phyloP scores from a whole-genome alignment of 2,329 filamentous ascomycete genomes.

The Calonectria fujianensis region DNA sequence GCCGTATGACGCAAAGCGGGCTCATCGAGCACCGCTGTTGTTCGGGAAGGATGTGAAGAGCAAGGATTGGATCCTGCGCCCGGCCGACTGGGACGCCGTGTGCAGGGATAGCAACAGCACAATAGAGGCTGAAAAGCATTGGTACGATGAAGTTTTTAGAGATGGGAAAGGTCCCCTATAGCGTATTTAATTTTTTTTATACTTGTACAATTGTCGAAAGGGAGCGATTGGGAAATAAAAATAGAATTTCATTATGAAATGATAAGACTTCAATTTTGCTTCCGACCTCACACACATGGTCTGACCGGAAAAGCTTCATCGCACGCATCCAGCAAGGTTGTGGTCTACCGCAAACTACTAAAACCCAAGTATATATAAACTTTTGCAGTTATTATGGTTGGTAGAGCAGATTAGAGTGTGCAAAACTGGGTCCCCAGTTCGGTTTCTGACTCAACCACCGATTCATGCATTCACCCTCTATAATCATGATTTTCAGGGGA shows the following conservation, averaged over 20 bases:
- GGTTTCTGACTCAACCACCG: background rate
- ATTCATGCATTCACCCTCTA: fast-evolving
- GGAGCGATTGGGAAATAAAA: background rate
- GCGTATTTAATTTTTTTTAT: background rate
- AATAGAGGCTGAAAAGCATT: slow-evolving; percentile 38
- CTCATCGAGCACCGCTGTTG: slow-evolving; percentile 41
- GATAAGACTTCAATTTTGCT: background rate
- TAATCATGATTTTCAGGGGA: no score
- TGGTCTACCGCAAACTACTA: background rate
- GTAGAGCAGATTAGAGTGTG: no score
- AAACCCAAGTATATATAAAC: background rate
- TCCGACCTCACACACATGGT: no score
- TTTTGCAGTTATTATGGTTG: no score
- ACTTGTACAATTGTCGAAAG: background rate
- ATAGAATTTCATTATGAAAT: background rate
- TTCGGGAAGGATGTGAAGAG: slow-evolving; percentile 50
- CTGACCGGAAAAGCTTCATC: background rate
- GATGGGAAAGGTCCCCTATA: slow-evolving; percentile 43
- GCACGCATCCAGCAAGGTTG: background rate
- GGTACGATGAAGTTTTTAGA: slow-evolving; percentile 52
- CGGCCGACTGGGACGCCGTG: slow-evolving; percentile 49
- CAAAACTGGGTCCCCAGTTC: no score
- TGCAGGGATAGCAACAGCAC: slow-evolving; percentile 44
- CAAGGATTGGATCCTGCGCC: slow-evolving; percentile 45
- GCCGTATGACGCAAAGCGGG: slow-evolving; percentile 42